These are phyloP conservation scores for Penicillium chermesinum DNA, from an alignment of 495 filamentous ascomycete genomes.

Conservation along the genomic window DNA sequence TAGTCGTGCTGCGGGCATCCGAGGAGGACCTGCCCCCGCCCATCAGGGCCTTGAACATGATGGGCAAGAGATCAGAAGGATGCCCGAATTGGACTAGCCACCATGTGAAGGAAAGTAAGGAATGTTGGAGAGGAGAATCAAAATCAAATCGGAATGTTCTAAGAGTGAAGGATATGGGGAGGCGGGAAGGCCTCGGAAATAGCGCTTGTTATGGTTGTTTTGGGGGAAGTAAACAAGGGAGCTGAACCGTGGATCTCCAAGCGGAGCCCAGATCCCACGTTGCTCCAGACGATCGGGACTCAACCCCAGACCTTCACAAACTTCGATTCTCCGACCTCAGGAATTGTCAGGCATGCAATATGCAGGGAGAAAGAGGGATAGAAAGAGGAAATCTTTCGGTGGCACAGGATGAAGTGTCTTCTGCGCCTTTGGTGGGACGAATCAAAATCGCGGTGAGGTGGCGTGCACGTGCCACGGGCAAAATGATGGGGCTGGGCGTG, in stretches of 20 bases:
- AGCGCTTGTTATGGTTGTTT: slow-evolving; percentile 28
- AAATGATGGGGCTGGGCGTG: slow-evolving; percentile 21
- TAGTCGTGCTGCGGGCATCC: slow-evolving; percentile 30
- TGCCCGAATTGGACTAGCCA: slow-evolving; percentile 21
- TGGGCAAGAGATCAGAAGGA: slow-evolving; percentile 29
- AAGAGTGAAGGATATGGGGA: slow-evolving; percentile 1
- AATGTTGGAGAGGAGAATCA: slow-evolving; percentile 1
- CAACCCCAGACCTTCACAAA: background rate
- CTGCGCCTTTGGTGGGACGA: slow-evolving; percentile 19
- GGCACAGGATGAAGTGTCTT: slow-evolving; percentile 5
- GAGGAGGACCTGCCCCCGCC: slow-evolving; percentile 39
- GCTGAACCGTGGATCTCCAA: slow-evolving; percentile 41
- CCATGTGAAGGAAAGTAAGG: slow-evolving; percentile 30
- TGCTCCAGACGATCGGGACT: slow-evolving; percentile 27
- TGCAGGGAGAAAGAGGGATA: slow-evolving; percentile 1
- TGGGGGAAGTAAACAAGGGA: slow-evolving; percentile 29
- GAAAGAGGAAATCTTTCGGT: slow-evolving; percentile 2
- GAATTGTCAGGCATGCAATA: background rate
- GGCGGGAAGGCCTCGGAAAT: slow-evolving; percentile 6
- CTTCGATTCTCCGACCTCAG: slow-evolving; percentile 11
- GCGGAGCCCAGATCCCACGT: slow-evolving; percentile 16
- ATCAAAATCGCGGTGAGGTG: slow-evolving; percentile 39
- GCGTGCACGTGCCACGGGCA: slow-evolving; percentile 28
- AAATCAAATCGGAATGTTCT: slow-evolving; percentile 8
- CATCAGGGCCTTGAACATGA: slow-evolving; percentile 45